A percentile compares a stretch with the other conserved stretches of the same genome.
Evolutionary conservation across 2,329 filamentous ascomycete species (phyloP).

Genomic region (Tothia fuscella): DNA sequence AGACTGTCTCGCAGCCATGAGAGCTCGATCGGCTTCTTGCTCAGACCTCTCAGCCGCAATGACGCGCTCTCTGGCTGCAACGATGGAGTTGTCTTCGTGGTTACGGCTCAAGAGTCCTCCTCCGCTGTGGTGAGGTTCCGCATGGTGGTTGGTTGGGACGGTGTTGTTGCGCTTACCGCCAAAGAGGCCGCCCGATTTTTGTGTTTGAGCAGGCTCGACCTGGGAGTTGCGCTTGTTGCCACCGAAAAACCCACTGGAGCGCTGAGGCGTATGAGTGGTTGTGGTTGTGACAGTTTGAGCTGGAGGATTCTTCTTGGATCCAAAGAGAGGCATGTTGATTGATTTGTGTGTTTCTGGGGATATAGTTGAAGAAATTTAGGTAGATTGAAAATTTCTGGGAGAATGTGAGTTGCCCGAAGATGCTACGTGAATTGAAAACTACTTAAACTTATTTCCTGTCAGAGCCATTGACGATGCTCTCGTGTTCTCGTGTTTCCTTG

Average conservation of each 20-base stretch:
- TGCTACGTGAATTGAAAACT: no score
- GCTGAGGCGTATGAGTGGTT: constrained; percentile 16
- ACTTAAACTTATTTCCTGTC: no score
- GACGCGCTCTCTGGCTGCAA: constrained; percentile 49
- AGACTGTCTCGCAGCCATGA: constrained; percentile 44
- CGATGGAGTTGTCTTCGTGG: constrained; percentile 50
- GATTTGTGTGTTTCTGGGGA: background rate
- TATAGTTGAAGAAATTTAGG: background rate
- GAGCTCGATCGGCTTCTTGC: constrained; percentile 51
- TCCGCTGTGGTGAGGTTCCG: constrained; percentile 17
- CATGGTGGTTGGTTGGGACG: constrained; percentile 13
- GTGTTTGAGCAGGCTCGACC: constrained; percentile 18
- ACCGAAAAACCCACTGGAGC: constrained; percentile 23
- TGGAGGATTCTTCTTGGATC: constrained; percentile 15
- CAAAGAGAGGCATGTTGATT: constrained; percentile 25
- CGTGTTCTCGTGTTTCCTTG: no score
- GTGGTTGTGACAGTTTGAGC: constrained; percentile 18
- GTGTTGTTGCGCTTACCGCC: constrained; percentile 10
- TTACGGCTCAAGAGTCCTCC: constrained; percentile 29
- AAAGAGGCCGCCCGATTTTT: constrained; percentile 22
- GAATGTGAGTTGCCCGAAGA: no score
- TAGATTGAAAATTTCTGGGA: no score
- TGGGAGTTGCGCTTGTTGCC: background rate
- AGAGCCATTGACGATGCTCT: no score
- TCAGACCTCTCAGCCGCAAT: constrained; percentile 52